Evolutionary conservation across 352 stramenopile species (phyloP), one percentile per base, ranked within the genome.

Genomic region (Phytopythium oedochilum): DNA sequence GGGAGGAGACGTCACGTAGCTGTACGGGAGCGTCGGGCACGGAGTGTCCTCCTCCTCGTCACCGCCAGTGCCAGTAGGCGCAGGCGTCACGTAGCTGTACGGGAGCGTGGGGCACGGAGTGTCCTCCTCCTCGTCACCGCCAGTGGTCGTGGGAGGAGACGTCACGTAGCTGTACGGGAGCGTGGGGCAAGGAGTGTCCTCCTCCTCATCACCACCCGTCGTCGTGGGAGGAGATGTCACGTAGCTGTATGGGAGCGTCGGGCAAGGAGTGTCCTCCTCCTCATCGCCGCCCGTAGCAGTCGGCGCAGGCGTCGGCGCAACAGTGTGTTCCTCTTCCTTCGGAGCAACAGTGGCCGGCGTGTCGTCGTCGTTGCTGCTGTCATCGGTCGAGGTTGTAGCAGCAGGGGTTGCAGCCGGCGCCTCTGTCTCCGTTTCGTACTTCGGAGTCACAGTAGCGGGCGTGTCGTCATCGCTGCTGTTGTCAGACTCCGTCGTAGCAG

Each of bases 11-110:
- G 53, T 53, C 1, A 51, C 52, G 56, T 73, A 73, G 54, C 68
- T 73, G 53, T 73, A 73, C 52, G 60, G n/a, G 0, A 73, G 38
- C 14, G 65, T 64, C 5, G 65, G 61, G 57, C 61, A 70, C 32
- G 61, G 61, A 0, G 63, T 66, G 53, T 68, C 60, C 36, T 64
- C 55, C 17, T 61, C 55, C 22, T 56, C 53, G 18, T 49, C 34
- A 1, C 46, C 42, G n/a, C n/a, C n/a, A n/a, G n/a, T n/a, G n/a
- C n/a, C n/a, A n/a, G 29, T 34, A 34, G 29, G 29, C 29, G 29
- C 29, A 10, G 5, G 5, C 29, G 29, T 34, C 29, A 10, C 10
- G 29, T 34, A 34, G 51, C 66, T 73, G 54, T 73, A 73, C 53
- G 60, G 20, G 1, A 73, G 43, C 10, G 66, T 65, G 3, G 66